Base-by-base conservation (phyloP, 106 monocot species). In the Ottelia alismoides region DNA sequence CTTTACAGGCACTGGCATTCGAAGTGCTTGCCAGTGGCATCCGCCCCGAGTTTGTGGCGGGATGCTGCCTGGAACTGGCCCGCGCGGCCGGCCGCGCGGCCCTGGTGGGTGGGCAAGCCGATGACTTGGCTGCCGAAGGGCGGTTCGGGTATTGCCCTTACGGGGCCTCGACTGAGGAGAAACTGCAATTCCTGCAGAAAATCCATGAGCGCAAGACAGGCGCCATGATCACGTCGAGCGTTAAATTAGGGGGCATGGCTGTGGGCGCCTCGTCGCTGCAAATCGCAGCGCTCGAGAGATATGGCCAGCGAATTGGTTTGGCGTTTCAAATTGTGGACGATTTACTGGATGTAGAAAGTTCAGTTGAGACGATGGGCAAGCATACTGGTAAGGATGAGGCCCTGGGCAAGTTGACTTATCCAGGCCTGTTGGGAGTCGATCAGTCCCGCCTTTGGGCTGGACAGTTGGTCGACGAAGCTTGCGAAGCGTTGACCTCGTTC, bases 261-360 rank as follows among this genome's bases (percentile, higher is more conserved):
- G 56, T 29, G 0, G 56, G 56, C 11, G 56, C 31, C 2, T 4
- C 4, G 2, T 17, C 11, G 2, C 31, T 12, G 35, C 21, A 31
- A 4, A 23, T 57, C 11, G 56, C 31, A 35, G 40, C 19, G 4
- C 7, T 32, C 1, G 40, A 35, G 35, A 57, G 22, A 35, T 32
- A 57, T 22, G 56, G 1, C 9, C 12, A 21, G 22, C 20, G 5
- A n/a, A 11, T 57, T 1, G 56, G 56, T 1, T 32, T 57, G 56
- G 20, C 40, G 19, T 57, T 57, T 22, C 56, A 57, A 2, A 35
- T 57, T 30, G 56, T 57, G 2, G 56, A 57, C 28, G 56, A 57
- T 32, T 21, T 57, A 2, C 56, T 57, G 10, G 32, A 57, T 22
- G 32, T 57, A 22, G 40, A 30, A 3, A 30, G 35, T 2, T 31